A percentile compares a stretch with the other conserved stretches of the same genome.
These are phyloP conservation scores for Aspergillus amoenus DNA, from an alignment of 2,329 filamentous ascomycete genomes.

Conservation along the genomic window DNA sequence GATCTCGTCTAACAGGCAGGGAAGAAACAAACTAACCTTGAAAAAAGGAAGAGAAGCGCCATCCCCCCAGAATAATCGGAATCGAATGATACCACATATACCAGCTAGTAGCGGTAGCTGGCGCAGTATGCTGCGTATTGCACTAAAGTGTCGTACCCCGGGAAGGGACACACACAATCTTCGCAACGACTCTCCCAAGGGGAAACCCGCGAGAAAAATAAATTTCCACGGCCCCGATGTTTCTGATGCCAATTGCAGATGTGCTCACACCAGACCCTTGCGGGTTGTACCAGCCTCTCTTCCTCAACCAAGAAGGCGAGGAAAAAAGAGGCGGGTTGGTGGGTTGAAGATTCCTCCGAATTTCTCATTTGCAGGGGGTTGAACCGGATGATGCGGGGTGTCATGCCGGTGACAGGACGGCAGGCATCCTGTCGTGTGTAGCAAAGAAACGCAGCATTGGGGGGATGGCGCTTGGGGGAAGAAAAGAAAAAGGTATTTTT, in stretches of 20 bases:
- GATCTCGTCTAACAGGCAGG: slow-evolving; percentile 13
- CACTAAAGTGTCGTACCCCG: slow-evolving; percentile 72
- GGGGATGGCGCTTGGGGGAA: slow-evolving; percentile 72
- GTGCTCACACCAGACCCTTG: slow-evolving; percentile 82
- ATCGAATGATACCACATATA: slow-evolving; percentile 71
- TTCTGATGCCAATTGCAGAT: slow-evolving; percentile 92
- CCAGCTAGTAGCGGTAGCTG: slow-evolving; percentile 29
- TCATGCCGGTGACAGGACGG: slow-evolving; percentile 25
- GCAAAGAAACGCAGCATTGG: slow-evolving; percentile 96
- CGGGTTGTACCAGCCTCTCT: slow-evolving; percentile 61
- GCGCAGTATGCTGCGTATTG: slow-evolving; percentile 84
- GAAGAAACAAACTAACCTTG: slow-evolving; percentile 46
- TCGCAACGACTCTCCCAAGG: slow-evolving; percentile 92
- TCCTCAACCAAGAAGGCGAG: slow-evolving; percentile 12
- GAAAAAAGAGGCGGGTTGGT: slow-evolving; percentile 42
- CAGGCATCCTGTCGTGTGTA: slow-evolving; percentile 64
- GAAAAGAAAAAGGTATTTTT: slow-evolving; percentile 31
- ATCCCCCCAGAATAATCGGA: slow-evolving; percentile 87
- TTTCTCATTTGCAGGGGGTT: slow-evolving; percentile 81
- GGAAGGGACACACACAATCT: slow-evolving; percentile 69
- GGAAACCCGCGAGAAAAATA: slow-evolving; percentile 47
- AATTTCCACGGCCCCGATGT: slow-evolving; percentile 63
- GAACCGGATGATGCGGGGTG: slow-evolving; percentile 11
- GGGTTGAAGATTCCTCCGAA: slow-evolving; percentile 92
- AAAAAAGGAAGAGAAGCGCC: slow-evolving; percentile 62